Evolutionary conservation across 2,329 filamentous ascomycete genomes (phyloP), one percentile per base, ranked within the genome.

Genomic region (Pseudogymnoascus sp.): DNA sequence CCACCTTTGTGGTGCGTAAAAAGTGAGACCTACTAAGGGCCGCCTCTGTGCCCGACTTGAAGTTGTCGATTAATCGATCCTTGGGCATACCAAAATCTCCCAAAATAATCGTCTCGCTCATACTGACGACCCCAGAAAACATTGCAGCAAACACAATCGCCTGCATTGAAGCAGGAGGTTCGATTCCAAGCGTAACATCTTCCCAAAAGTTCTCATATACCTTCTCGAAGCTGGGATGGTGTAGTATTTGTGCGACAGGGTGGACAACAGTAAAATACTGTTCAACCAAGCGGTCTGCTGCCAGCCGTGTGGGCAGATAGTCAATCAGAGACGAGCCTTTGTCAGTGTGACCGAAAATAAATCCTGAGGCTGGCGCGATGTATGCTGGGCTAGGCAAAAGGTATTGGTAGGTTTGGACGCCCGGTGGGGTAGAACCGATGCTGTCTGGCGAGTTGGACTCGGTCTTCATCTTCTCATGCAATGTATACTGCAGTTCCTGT

Each of bases 201-300:
- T 80, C 78, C 86, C 87, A 90, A 67, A 92, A 90, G 1, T 74
- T 72, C 2, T 78, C 72, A 67, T 90, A 91, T 47, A 85, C 79
- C 16, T 75, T 75, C 69, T 89, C 82, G 62, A 92, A 87, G 0
- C 84, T 84, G 1, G 85, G 84, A 20, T 82, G 67, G 70, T 92
- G 88, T 1, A 90, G 77, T 37, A 84, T 81, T n/a, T 84, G 80
- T 22, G 85, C 85, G 60, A 92, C 79, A 2, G 84, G 81, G 70
- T 92, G 86, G 12, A 90, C 88, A 14, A 82, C 81, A 25, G 77
- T 69, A 71, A 87, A 88, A 67, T 92, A 92, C 61, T 87, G 86
- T 47, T 79, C 75, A 47, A 90, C 76, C 2, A 92, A 76, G 36
- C 78, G 77, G 70, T 90, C 84, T 3, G 85, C 83, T 3, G 81